phyloP scores from a whole-genome alignment of 2,329 filamentous ascomycete genomes.

The Trichoderma citrinoviride region DNA sequence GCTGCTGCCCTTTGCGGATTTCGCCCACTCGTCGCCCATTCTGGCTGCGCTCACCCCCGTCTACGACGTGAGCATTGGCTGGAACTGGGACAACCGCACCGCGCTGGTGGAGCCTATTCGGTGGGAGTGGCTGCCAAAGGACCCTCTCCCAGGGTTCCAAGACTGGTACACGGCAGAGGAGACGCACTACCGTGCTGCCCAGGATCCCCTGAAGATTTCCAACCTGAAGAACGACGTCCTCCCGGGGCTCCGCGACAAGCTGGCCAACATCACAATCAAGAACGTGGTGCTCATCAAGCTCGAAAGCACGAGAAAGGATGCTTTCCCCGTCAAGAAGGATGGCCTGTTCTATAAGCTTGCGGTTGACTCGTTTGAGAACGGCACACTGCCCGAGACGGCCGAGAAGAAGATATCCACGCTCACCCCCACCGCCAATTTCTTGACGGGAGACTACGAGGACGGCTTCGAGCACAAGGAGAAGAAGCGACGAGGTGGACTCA shows the following conservation, averaged over 20 bases:
- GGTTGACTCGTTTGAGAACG: constrained; percentile 33
- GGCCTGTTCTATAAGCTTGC: constrained; percentile 39
- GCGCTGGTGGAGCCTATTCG: constrained; percentile 28
- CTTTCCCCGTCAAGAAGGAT: constrained; percentile 44
- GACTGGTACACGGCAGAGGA: constrained; percentile 32
- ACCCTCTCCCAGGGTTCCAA: constrained; percentile 25
- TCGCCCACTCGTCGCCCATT: constrained; percentile 30
- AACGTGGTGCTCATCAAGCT: constrained; percentile 43
- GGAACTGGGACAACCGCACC: constrained; percentile 32
- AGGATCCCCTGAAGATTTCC: constrained; percentile 41
- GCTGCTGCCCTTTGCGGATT: constrained; percentile 35
- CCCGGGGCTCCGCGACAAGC: constrained; percentile 28
- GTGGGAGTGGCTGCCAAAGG: constrained; percentile 33
- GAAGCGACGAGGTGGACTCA: constrained; percentile 38
- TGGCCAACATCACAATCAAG: constrained; percentile 37
- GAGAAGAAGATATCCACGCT: constrained; percentile 30
- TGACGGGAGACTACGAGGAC: constrained; percentile 37
- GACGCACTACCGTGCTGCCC: constrained; percentile 35
- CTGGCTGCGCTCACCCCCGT: constrained; percentile 29
- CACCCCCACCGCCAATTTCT: constrained; percentile 33
- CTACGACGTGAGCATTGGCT: constrained; percentile 27
- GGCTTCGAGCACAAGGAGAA: constrained; percentile 30
- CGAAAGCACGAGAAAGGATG: constrained; percentile 44
- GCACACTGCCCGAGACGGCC: constrained; percentile 35
- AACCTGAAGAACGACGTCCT: constrained; percentile 38